Evolutionary conservation across 305 asterid species (phyloP).

Genomic region (Fraxinus baroniana): DNA sequence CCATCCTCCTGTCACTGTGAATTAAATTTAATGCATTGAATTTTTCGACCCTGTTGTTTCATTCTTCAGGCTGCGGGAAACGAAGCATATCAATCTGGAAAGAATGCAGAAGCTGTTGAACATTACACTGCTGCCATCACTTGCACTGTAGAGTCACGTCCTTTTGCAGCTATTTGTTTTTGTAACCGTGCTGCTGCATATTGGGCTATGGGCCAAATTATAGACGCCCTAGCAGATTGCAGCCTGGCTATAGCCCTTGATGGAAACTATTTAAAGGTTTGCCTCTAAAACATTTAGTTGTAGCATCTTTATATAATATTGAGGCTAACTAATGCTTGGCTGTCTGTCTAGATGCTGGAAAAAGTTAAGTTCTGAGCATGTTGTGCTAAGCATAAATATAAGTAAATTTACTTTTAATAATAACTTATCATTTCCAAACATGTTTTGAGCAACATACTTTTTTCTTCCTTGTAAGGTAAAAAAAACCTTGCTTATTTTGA

Average conservation of each 20-base stretch:
- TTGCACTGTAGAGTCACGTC: conserved; percentile 80
- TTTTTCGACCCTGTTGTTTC: conserved; percentile 22
- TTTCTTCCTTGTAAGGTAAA: not conserved
- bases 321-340: not conserved
- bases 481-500: not conserved
- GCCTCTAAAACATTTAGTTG: conserved; percentile 26
- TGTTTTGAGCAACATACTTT: not conserved
- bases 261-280: conserved; percentile 77
- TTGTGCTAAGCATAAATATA: not conserved
- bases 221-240: conserved; percentile 96
- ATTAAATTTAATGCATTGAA: conserved; percentile 18
- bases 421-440: not conserved
- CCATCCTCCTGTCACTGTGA: not conserved
- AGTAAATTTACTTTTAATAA: not conserved
- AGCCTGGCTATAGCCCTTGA: conserved; percentile 94
- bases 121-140: conserved; percentile 86
- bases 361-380: not conserved
- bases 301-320: not conserved
- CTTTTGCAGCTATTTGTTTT: conserved; percentile 91
- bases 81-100: conserved; percentile 84
- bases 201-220: conserved; percentile 78
- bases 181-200: conserved; percentile 98
- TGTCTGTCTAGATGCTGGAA: conserved; percentile 13
- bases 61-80: conserved; percentile 84
- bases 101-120: conserved; percentile 80